Conservation (phyloP, 768 basidiomycete species). For the Filobasidium wieringae region DNA sequence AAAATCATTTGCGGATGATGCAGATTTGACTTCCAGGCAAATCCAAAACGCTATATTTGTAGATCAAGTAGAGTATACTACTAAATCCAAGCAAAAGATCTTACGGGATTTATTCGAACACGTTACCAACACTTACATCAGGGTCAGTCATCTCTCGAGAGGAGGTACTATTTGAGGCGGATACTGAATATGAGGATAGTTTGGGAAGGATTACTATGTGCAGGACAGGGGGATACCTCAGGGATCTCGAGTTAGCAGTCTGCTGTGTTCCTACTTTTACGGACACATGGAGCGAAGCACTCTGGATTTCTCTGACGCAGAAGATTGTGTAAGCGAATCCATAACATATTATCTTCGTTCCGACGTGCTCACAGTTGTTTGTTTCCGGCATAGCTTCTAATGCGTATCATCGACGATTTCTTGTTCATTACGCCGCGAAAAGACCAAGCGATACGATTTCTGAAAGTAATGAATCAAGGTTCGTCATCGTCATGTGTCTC, state of each 20-base stretch:
- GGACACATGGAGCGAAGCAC: constrained; percentile 66
- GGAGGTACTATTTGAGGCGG: neutral
- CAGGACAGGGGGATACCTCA: constrained; percentile 95
- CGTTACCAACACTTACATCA: neutral
- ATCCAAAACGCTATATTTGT: constrained; percentile 66
- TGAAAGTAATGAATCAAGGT: constrained; percentile 67
- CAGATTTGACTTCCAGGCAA: neutral
- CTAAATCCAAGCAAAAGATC: constrained; percentile 11
- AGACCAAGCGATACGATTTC: constrained; percentile 53
- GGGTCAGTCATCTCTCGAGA: neutral
- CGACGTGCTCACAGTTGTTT: neutral
- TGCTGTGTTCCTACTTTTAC: constrained; percentile 92
- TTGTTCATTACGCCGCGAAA: constrained; percentile 65
- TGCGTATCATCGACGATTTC: constrained; percentile 91
- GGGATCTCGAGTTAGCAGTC: constrained; percentile 83
- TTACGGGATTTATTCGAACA: neutral
- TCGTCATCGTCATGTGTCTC: neutral
- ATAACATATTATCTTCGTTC: neutral
- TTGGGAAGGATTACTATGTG: constrained; percentile 65
- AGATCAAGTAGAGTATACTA: constrained; percentile 53
- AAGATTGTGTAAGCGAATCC: constrained; percentile 49
- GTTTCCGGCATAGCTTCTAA: constrained; percentile 49
- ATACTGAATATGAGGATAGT: constrained; percentile 43
- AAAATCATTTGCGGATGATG: neutral
- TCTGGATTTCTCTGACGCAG: constrained; percentile 47